These are phyloP conservation scores for Harrya chromipes DNA, from an alignment of 768 basidiomycete genomes.

Conservation along the genomic window DNA sequence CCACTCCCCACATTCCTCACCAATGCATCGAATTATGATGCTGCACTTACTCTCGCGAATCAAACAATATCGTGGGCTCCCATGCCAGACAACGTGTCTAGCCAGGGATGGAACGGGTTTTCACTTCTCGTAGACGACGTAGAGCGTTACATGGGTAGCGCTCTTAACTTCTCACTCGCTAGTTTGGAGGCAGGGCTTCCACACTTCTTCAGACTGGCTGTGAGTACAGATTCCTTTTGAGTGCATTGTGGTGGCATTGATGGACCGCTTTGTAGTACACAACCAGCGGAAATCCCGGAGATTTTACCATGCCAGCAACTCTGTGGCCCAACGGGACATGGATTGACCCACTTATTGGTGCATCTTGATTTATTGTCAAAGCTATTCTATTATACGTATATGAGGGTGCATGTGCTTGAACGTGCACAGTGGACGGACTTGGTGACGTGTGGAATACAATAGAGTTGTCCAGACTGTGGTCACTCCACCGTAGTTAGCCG, in stretches of 20 bases:
- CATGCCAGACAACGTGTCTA: constrained; percentile 33
- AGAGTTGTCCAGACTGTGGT: too few species aligned
- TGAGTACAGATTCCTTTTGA: constrained; percentile 35
- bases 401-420: too few species aligned
- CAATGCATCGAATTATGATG: constrained; percentile 65
- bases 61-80: constrained; percentile 58
- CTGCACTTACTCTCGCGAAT: constrained; percentile 48
- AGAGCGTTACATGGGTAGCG: constrained; percentile 67
- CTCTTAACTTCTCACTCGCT: constrained; percentile 68
- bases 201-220: constrained; percentile 79
- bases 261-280: constrained; percentile 41
- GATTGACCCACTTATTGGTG: constrained; percentile 69
- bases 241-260: constrained; percentile 2
- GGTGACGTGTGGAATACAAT: too few species aligned
- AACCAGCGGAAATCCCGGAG: constrained; percentile 48
- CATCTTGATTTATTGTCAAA: constrained; percentile 36
- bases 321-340: constrained; percentile 81
- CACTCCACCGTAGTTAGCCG: too few species aligned
- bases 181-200: constrained; percentile 56
- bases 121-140: constrained; percentile 84
- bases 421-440: too few species aligned
- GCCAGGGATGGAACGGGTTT: constrained; percentile 68
- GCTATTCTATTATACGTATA: not conserved
- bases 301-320: constrained; percentile 78
- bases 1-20: constrained; percentile 70